Evolutionary conservation across 2,329 filamentous ascomycete genomes (phyloP), one percentile per base, ranked within the genome.

Genomic region (Bipolaris cookei): DNA sequence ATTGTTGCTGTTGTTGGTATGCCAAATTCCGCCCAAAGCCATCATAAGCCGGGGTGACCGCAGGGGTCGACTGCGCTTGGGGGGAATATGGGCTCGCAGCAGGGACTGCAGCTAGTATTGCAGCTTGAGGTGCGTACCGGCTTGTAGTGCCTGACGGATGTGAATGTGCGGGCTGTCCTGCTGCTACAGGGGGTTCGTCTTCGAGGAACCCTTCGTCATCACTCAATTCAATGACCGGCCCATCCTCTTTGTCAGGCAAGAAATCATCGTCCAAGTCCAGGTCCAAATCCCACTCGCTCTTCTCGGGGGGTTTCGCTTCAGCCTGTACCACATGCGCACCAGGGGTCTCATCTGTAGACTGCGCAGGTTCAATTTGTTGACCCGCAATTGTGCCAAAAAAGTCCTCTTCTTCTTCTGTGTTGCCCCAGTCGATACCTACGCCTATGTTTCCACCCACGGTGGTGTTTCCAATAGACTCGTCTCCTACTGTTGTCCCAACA

Each of bases 131-230:
- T n/a, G 77, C 70, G 56, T 79, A 80, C 64, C 70, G 68, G 48
- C 53, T 73, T 16, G 69, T 46, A 46, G 65, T 56, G 3, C 57
- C 56, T 18, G 64, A 49, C 23, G 54, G 48, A 37, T 58, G 43
- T n/a, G 66, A 16, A 30, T 71, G 68, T 51, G 56, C 43, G 25
- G 60, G 28, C 23, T 56, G 57, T 23, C 47, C 16, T 41, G 21
- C 44, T 6, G 56, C 35, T 67, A 67, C 55, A 18, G 82, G 78
- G 21, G 74, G 81, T 3, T 83, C 82, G 55, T 93, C 92, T 6
- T 96, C 88, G 8, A 97, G 79, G 58, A 97, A 90, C 0, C 91
- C 92, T 69, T 93, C 90, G 63, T 91, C 90, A 72, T 97, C 93
- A 64, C 93, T 93, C 43, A 90, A 87, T 62, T 93, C 88, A 64